phyloP scores from a whole-genome alignment of 2,329 filamentous ascomycete genomes.

The Dactylellina cionopaga region DNA sequence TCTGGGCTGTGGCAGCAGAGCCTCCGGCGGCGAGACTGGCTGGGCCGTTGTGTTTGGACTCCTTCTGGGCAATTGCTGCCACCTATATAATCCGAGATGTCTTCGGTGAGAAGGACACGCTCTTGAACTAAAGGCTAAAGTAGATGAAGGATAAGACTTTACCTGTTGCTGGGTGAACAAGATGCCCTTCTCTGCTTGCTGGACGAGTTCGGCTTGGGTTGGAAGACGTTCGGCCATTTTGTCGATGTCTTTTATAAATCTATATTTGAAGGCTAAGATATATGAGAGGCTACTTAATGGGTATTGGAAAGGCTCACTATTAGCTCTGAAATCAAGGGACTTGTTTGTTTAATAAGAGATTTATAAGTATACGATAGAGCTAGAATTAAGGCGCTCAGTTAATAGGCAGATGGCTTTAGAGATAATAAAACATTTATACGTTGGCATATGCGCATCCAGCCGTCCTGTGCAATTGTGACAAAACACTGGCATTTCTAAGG shows the following conservation, averaged over 20 bases:
- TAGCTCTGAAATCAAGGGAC: too few relatives aligned
- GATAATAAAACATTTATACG: too few relatives aligned
- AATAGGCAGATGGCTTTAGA: too few relatives aligned
- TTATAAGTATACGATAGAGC: too few relatives aligned
- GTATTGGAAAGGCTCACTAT: too few relatives aligned
- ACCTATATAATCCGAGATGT: conserved; percentile 8
- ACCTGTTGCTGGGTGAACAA: conserved; percentile 55
- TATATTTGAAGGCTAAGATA: too few relatives aligned
- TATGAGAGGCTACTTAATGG: too few relatives aligned
- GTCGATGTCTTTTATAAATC: neutral
- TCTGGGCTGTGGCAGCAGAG: conserved; percentile 59
- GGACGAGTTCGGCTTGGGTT: conserved; percentile 52
- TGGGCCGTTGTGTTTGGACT: conserved; percentile 58
- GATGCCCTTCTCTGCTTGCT: conserved; percentile 54
- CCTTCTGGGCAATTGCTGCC: conserved; percentile 54
- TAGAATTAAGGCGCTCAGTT: too few relatives aligned
- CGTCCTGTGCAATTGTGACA: too few relatives aligned
- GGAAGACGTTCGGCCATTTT: conserved; percentile 53
- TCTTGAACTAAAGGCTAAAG: neutral
- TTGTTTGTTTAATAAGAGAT: too few relatives aligned
- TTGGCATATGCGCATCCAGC: too few relatives aligned
- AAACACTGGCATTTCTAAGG: too few relatives aligned
- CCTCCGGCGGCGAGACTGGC: conserved; percentile 59
- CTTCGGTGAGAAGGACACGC: neutral
- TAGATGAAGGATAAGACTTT: neutral